phyloP scores from a whole-genome alignment of 2,329 filamentous ascomycete species.

The Monilinia polystroma region DNA sequence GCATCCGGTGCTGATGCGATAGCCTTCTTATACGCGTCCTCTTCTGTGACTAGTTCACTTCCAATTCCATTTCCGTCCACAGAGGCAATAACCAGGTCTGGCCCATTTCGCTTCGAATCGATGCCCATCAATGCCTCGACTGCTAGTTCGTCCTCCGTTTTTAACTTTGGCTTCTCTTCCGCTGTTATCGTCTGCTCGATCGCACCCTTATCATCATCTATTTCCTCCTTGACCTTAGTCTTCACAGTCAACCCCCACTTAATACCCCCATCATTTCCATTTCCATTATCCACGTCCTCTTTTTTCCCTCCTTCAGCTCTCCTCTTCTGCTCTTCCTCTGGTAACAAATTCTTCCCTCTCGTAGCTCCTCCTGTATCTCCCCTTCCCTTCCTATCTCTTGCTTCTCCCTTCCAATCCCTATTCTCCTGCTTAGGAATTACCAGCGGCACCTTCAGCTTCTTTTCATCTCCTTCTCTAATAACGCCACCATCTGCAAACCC shows the following conservation, averaged over 20 bases:
- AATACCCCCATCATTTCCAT: slow-evolving; percentile 43
- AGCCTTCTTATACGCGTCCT: slow-evolving; percentile 68
- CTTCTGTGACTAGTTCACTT: slow-evolving; percentile 49
- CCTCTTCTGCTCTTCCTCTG: slow-evolving; percentile 51
- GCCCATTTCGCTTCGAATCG: slow-evolving; percentile 45
- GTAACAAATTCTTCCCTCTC: slow-evolving; percentile 54
- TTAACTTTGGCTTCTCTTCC: slow-evolving; percentile 33
- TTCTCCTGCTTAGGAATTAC: slow-evolving; percentile 61
- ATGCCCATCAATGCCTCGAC: slow-evolving; percentile 65
- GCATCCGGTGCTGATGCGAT: slow-evolving; percentile 70
- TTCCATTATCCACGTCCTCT: slow-evolving; percentile 41
- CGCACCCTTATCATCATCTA: slow-evolving; percentile 32
- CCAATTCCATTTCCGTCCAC: slow-evolving; percentile 29
- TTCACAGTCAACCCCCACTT: slow-evolving; percentile 52
- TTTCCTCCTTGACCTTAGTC: slow-evolving; percentile 40
- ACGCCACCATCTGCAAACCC: slow-evolving; percentile 52
- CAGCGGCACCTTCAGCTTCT: slow-evolving; percentile 41
- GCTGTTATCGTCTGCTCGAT: slow-evolving; percentile 25
- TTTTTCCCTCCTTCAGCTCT: slow-evolving; percentile 40
- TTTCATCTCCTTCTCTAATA: slow-evolving; percentile 39
- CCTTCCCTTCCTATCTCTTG: slow-evolving; percentile 47
- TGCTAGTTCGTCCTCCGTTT: slow-evolving; percentile 61
- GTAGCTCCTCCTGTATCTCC: slow-evolving; percentile 30
- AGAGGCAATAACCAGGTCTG: slow-evolving; percentile 54
- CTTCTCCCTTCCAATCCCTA: slow-evolving; percentile 61